Evolutionary conservation across 495 filamentous ascomycete species (phyloP).

Genomic region (Lophiostoma macrostomum): DNA sequence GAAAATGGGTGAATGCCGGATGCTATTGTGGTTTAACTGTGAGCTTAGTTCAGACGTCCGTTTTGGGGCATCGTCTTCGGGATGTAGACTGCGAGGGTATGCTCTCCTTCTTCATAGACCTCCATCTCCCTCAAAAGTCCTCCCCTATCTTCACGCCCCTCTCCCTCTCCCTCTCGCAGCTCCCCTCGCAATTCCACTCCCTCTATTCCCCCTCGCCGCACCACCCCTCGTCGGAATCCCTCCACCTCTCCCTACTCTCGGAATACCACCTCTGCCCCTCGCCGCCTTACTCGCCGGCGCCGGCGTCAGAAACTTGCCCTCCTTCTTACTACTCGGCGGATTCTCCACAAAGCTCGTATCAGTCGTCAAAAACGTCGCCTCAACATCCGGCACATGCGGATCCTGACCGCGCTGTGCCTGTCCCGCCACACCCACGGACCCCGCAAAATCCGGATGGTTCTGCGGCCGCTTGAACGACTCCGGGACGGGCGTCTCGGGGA

Average conservation of each 20-base stretch:
- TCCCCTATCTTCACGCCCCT: constrained; percentile 1
- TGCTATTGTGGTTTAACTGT: no score
- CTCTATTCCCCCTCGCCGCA: constrained; percentile 39
- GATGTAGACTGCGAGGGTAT: no score
- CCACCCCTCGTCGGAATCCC: constrained; percentile 38
- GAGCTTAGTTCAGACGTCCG: no score
- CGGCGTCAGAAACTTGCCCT: constrained; percentile 61
- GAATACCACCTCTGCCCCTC: constrained; percentile 29
- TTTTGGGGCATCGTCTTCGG: no score
- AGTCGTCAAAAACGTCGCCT: constrained; percentile 91
- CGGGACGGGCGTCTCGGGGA: constrained; percentile 74
- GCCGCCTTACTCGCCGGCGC: constrained; percentile 34
- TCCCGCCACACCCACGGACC: no score
- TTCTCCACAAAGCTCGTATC: constrained; percentile 94
- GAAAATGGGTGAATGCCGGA: no score
- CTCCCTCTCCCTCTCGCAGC: constrained; percentile 37
- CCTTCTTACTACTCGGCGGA: constrained; percentile 68
- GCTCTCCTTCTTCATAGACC: no score
- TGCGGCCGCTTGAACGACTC: constrained; percentile 70
- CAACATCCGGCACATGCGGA: constrained; percentile 53
- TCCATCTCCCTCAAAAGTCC: no score
- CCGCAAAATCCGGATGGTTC: constrained; percentile 13
- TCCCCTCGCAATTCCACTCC: constrained; percentile 41
- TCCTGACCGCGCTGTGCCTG: constrained; percentile 1
- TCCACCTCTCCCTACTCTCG: constrained; percentile 35